Evolutionary conservation across 495 filamentous ascomycete genomes (phyloP), one percentile per base, ranked within the genome.

Genomic region (Hyaloscypha finlandica): DNA sequence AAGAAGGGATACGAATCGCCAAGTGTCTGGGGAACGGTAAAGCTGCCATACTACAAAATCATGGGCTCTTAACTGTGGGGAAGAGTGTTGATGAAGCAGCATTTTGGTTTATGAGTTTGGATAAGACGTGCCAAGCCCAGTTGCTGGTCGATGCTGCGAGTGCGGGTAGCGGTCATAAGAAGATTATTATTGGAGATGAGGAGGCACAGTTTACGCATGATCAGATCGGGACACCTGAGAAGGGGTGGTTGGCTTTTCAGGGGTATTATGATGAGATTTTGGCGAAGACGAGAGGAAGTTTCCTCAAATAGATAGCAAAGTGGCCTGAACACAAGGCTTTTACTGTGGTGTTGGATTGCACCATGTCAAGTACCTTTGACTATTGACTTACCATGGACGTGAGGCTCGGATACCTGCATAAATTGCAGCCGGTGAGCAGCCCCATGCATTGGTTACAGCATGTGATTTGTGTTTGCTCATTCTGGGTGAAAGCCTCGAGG

Each of bases 21-120:
- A 75, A 79, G 61, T 81, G 83, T 9, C 78, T 90, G 25, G 88
- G 89, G 4, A 75, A 81, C 59, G 82, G 86, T 12, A 90, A 88
- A 68, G 86, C 88, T 35, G 85, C 82, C 9, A 89, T 91, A 54
- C 73, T 91, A 14, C 86, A 89, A 75, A 91, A 91, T 67, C 88
- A 91, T 73, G 88, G 88, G 0, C 76, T 90, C 30, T 73, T 90
- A 16, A 90, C 88, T 20, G 85, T 88, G 1, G 88, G 88, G 6
- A 77, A 78, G 12, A 88, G 82, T 11, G 85, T 91, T 16, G 88
- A 90, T 65, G 88, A 88, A 68, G 88, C 88, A 0, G 88, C 86
- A 2, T 89, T 88, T 69, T 87, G 88, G 78, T 90, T 89, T 68
- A 79, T 86, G 25, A 86, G 84, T 68, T 76, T 91, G 29, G 88